A percentile compares a stretch with the other conserved stretches of the same genome.
Conservation (phyloP, 352 stramenopile genomes). For the Phytophthora meadii region DNA sequence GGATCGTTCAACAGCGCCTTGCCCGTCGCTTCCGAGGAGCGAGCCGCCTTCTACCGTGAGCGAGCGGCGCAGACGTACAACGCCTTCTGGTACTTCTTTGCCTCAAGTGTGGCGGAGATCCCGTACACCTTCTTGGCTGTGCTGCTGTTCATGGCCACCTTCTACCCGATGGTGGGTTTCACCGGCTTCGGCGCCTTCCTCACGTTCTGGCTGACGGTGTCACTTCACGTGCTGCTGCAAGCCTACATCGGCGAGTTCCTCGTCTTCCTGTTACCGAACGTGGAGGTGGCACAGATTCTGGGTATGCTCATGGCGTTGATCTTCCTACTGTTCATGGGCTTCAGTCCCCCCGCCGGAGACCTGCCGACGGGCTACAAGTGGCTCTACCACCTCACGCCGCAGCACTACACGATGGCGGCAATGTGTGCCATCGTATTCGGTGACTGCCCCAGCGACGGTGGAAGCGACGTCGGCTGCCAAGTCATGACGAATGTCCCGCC, state of each 20-base stretch:
- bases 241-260: conserved; percentile 38
- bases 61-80: conserved; percentile 65
- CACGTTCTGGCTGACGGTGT: conserved; percentile 21
- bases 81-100: conserved; percentile 27
- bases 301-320: conserved; percentile 26
- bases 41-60: conserved; percentile 88
- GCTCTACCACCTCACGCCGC: conserved; percentile 25
- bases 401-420: conserved; percentile 16
- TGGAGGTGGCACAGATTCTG: conserved; percentile 55
- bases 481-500: conserved; percentile 32
- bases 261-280: conserved; percentile 34
- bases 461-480: conserved; percentile 30
- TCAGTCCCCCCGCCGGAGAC: conserved; percentile 25
- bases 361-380: conserved; percentile 21
- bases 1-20: conserved; percentile 69
- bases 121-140: conserved; percentile 54
- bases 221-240: conserved; percentile 26
- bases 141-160: conserved; percentile 24
- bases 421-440: conserved; percentile 13
- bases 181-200: conserved; percentile 17
- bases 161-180: conserved; percentile 27
- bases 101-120: conserved; percentile 19
- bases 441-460: conserved; percentile 7
- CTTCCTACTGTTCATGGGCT: conserved; percentile 27
- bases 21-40: conserved; percentile 68